A percentile compares a stretch with the other conserved stretches of the same genome.
Conservation (phyloP, 257 asterid species). For the Ocimum tenuiflorum region DNA sequence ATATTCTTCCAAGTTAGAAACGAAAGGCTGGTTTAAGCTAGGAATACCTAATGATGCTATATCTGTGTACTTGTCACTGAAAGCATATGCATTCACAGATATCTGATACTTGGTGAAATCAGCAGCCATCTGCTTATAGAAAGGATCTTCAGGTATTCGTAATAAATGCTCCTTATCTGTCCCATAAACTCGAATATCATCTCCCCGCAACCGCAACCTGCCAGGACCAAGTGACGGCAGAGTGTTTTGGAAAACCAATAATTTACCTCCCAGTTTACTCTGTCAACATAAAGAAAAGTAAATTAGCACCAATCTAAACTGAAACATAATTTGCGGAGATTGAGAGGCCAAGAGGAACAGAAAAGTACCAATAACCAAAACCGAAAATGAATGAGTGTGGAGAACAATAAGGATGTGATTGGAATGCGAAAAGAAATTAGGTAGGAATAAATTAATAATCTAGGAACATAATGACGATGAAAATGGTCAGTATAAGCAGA, state of each 20-base stretch:
- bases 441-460: neutral
- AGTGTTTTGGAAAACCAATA: conserved; percentile 78
- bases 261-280: conserved; percentile 86
- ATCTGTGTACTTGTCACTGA: conserved; percentile 79
- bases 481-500: neutral
- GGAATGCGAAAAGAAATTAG: neutral
- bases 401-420: neutral
- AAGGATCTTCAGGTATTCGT: conserved; percentile 82
- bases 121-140: conserved; percentile 97
- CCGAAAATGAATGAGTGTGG: conserved; percentile 1
- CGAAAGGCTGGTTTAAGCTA: neutral
- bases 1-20: neutral
- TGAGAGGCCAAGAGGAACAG: conserved; percentile 7
- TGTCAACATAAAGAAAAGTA: conserved; percentile 32
- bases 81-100: conserved; percentile 82
- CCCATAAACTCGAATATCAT: conserved; percentile 71
- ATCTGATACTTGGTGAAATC: conserved; percentile 86
- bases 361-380: conserved; percentile 6
- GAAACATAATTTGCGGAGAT: conserved; percentile 4
- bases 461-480: neutral
- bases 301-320: conserved; percentile 14
- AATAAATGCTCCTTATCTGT: conserved; percentile 72
- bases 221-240: conserved; percentile 88
- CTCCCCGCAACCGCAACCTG: conserved; percentile 76
- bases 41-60: conserved; percentile 73